Evolutionary conservation across 2,329 filamentous ascomycete genomes (phyloP), one percentile per base, ranked within the genome.

Genomic region (Fusarium oligoseptatum): DNA sequence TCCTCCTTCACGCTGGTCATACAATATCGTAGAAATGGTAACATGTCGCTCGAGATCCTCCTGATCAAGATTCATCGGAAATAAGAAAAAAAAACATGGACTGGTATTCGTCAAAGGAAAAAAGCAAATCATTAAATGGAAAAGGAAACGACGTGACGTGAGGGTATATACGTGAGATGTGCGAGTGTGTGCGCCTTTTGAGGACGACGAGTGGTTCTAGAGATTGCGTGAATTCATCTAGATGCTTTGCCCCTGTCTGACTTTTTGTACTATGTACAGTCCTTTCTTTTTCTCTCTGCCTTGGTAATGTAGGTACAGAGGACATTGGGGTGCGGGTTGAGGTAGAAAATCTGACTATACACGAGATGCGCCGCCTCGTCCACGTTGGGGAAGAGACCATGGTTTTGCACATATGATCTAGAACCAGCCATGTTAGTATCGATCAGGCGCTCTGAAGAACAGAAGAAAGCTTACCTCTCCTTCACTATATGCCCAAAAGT

Each of bases 401-500:
- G 92, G 92, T 77, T 90, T 89, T 55, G 89, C 86, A 81, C 92
- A 93, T 65, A 94, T 89, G 67, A 92, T 88, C 91, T 93, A 66
- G 17, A 32, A 12, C 3, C 6, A n/a, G 1, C 67, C 67, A 52
- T 62, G 66, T 78, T 66, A 75, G 72, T 61, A 11, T 32, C 34
- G 2, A 27, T 11, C 8, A 6, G 9, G 9, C 15, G 34, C 14
- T 9, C 4, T 14, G 3, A 63, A 14, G 7, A 15, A 17, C 10
- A 9, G 6, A 6, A 17, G 7, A 34, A 34, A 61, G 60, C 93
- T 81, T 84, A 98, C 95, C 92, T 99, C 97, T 84, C 97, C 97
- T 84, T 99, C 96, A 79, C 93, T 97, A 80, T 97, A 98, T 1
- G 94, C 97, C 95, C 95, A 98, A 79, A 98, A 98, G 84, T 98